Percentiles rank a stretch among this genome's conserved stretches.
Conservation (phyloP, 129 eudicot genomes). For the Deinandra increscens region DNA sequence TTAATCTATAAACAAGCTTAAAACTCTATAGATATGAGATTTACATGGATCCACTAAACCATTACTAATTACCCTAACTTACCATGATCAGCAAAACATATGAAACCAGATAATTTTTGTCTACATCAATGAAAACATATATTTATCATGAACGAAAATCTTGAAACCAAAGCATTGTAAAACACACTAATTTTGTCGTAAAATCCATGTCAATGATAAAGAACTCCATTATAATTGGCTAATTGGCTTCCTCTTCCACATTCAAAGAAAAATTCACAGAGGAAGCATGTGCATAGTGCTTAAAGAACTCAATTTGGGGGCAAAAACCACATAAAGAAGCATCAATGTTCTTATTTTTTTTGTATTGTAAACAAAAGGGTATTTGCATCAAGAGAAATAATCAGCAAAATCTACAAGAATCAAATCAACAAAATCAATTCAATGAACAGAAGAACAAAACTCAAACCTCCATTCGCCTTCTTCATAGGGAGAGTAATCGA, state of each 20-base stretch:
- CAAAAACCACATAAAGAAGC: neutral
- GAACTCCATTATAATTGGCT: no score
- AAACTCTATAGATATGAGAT: neutral
- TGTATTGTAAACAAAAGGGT: neutral
- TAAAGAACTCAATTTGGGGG: neutral
- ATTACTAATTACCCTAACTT: no score
- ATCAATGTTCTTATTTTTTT: neutral
- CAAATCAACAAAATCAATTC: neutral
- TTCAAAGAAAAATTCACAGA: no score
- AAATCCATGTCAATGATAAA: no score
- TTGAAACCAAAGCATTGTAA: neutral
- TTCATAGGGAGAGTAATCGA: conserved; percentile 95
- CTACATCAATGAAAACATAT: no score
- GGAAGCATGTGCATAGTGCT: neutral
- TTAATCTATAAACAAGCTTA: conserved; percentile 3
- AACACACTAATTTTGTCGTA: neutral
- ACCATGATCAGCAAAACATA: no score
- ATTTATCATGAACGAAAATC: neutral
- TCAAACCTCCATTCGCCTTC: conserved; percentile 97
- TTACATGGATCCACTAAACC: no score
- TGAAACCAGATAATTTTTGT: no score
- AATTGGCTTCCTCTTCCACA: no score
- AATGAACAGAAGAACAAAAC: neutral
- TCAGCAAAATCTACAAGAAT: neutral
- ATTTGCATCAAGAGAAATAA: neutral